Evolutionary conservation across 306 rosid species (phyloP), one percentile per base, ranked within the genome.

Genomic region (Cyclanthera cordifolia): DNA sequence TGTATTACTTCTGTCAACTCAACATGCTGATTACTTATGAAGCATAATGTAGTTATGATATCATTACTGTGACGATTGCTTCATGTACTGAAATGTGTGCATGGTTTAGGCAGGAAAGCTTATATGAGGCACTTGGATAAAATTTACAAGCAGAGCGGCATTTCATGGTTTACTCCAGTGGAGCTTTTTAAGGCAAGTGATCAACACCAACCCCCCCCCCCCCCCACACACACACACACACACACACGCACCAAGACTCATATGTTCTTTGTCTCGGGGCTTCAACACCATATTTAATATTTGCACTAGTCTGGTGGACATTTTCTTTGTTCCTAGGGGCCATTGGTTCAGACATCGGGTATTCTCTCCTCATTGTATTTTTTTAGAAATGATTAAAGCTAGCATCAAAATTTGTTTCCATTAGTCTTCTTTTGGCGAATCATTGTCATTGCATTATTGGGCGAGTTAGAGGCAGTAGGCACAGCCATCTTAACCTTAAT

Each of bases 141-240:
- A 79, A 75, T 89, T 70, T 92, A 92, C 87, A 87, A 82, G 82
- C 83, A 85, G 80, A 84, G 79, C 74, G 96, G 78, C 71, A 66
- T 87, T 53, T 81, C 95, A 13, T 92, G 98, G 98, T 89, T 87
- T 83, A 92, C 98, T 46, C 98, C 98, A 4, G 98, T 89, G 67
- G 98, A 92, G 80, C 76, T 92, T 75, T 92, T 87, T 73, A 92
- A 92, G 96, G 96, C 85, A 73, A 53, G 69, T 58, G 50, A 9
- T 63, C n/a, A n/a, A n/a, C n/a, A n/a, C 41, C 52, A 16, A 37
- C 17, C 20, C 17, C 2, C 20, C 19, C 47, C 48, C 58, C 32
- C 65, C 34, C 52, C 46, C 67, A 78, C 77, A 48, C 52, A 37
- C 24, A 53, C 13, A 0, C 41, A 25, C 19, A 21, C 47, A 50